Evolutionary conservation across 768 basidiomycete genomes (phyloP).

Genomic region (Dacryopinax spathularia): DNA sequence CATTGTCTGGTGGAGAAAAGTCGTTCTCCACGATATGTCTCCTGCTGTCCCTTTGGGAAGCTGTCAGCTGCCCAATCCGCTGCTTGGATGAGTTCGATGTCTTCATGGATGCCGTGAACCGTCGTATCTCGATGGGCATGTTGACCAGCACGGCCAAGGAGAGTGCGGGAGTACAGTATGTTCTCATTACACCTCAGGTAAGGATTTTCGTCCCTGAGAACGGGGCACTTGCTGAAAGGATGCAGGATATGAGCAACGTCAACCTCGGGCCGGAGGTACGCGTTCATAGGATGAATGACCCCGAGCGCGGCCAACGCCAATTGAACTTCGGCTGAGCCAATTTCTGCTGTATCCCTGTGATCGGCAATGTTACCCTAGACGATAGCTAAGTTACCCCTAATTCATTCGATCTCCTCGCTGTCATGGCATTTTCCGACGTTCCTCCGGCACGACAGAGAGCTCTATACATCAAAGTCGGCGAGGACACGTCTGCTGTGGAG

Average conservation of each 20-base stretch:
- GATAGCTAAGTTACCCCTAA: neutral
- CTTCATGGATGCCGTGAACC: slow-evolving; percentile 82
- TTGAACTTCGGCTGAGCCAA: neutral
- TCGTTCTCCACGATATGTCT: slow-evolving; percentile 93
- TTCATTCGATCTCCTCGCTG: neutral
- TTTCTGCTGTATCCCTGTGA: neutral
- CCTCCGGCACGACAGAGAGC: neutral
- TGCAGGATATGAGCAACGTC: slow-evolving; percentile 61
- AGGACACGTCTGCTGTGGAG: neutral
- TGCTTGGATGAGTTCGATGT: slow-evolving; percentile 99
- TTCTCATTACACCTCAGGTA: slow-evolving; percentile 84
- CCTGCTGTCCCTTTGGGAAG: slow-evolving; percentile 89
- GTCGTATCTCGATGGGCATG: slow-evolving; percentile 89
- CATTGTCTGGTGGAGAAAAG: slow-evolving; percentile 87
- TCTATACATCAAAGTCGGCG: too few relatives aligned
- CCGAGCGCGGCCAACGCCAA: slow-evolving; percentile 6
- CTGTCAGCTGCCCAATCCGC: slow-evolving; percentile 82
- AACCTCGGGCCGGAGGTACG: slow-evolving; percentile 52
- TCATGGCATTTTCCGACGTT: too few relatives aligned
- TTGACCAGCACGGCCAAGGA: slow-evolving; percentile 77
- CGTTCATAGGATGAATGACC: slow-evolving; percentile 50
- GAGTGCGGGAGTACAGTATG: slow-evolving; percentile 79
- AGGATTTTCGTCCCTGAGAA: slow-evolving; percentile 3
- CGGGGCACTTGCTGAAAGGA: neutral
- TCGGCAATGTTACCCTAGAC: neutral